These are phyloP conservation scores for Zygosaccharomyces siamensis DNA, from an alignment of 805 yeast genomes.

Conservation along the genomic window DNA sequence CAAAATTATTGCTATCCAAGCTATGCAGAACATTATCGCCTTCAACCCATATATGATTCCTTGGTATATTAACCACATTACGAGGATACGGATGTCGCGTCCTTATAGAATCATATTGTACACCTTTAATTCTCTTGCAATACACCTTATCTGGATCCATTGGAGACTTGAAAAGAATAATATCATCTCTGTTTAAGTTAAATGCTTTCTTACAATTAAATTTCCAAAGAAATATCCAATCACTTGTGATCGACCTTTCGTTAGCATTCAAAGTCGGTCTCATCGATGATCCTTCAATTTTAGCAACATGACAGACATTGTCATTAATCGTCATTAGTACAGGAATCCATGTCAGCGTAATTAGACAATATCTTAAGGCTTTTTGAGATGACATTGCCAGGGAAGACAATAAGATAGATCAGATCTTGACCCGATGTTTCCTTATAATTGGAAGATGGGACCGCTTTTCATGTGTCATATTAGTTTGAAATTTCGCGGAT, in stretches of 20 bases:
- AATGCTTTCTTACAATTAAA: conserved; percentile 47
- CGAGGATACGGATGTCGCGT: conserved; percentile 64
- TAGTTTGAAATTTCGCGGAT: too few species aligned
- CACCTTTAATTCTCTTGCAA: conserved; percentile 74
- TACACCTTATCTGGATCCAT: conserved; percentile 68
- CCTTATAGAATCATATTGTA: conserved; percentile 62
- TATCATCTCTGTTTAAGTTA: conserved; percentile 57
- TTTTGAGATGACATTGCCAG: neutral
- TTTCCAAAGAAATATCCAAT: conserved; percentile 68
- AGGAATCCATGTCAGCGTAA: conserved; percentile 69
- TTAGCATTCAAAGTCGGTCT: conserved; percentile 81
- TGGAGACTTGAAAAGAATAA: conserved; percentile 75
- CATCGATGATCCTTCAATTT: conserved; percentile 81
- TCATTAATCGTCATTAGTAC: conserved; percentile 65
- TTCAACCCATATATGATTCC: conserved; percentile 88
- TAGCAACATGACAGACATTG: conserved; percentile 66
- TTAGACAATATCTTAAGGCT: conserved; percentile 24
- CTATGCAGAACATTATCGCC: conserved; percentile 83
- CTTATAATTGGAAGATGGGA: too few species aligned
- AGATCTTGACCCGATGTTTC: too few species aligned
- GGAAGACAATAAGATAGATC: neutral
- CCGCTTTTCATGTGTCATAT: too few species aligned
- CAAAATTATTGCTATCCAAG: conserved; percentile 80
- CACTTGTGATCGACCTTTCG: conserved; percentile 41
- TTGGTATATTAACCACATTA: conserved; percentile 56